Percentiles rank a stretch among this genome's conserved stretches.
These are phyloP conservation scores for Diplodia sapinea DNA, from an alignment of 2,329 filamentous ascomycete species.

Conservation along the genomic window DNA sequence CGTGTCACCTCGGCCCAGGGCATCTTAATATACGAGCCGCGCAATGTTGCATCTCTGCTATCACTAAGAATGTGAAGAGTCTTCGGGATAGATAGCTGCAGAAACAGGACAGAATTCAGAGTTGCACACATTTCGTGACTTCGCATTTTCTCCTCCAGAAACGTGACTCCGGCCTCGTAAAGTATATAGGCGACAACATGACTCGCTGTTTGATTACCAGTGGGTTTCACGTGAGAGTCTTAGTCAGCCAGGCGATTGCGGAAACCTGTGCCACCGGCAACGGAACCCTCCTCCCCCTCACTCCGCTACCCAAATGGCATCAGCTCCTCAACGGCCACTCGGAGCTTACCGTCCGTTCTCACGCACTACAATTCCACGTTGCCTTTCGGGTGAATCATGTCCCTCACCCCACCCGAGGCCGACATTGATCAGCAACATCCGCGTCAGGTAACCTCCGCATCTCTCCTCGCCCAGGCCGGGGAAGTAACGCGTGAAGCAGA, in stretches of 20 bases:
- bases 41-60: no score
- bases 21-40: no score
- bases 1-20: no score
- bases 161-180: neutral
- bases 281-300: neutral
- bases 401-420: neutral
- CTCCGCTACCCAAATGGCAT: neutral
- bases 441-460: constrained; percentile 2
- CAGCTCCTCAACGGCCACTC: neutral
- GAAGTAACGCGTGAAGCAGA: neutral
- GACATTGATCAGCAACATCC: constrained; percentile 1
- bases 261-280: neutral
- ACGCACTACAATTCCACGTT: neutral
- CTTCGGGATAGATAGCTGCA: no score
- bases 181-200: neutral
- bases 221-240: neutral
- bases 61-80: no score
- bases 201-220: neutral
- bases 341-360: neutral
- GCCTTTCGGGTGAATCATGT: neutral
- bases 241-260: neutral
- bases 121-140: no score
- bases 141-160: neutral
- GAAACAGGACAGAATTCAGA: no score
- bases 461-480: neutral